Conservation (phyloP, 345 rosid species). For the Eutrema japonicum region DNA sequence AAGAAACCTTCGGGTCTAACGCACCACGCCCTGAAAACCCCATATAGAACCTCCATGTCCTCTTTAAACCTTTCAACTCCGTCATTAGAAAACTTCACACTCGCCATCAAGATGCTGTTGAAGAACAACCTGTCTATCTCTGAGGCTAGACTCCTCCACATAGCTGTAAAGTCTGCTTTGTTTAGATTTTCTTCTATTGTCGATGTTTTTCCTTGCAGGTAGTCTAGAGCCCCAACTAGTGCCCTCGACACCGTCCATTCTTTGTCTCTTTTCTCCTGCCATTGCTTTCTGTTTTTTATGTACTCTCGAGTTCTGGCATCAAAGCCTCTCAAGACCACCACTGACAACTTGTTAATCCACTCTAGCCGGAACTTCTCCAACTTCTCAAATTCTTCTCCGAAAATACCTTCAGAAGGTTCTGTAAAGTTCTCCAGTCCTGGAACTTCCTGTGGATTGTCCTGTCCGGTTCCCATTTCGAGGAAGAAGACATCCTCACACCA, state of each 20-base stretch:
- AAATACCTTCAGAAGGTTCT: conserved; percentile 53
- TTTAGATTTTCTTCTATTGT: conserved; percentile 63
- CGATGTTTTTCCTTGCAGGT: conserved; percentile 77
- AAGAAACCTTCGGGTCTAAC: conserved; percentile 86
- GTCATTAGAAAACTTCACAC: conserved; percentile 58
- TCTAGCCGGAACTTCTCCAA: conserved; percentile 66
- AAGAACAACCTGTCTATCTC: conserved; percentile 67
- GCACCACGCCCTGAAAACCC: conserved; percentile 81
- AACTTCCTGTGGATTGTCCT: conserved; percentile 48
- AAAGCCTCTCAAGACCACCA: conserved; percentile 79
- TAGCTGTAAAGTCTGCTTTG: conserved; percentile 61
- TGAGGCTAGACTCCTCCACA: conserved; percentile 80
- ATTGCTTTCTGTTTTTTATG: conserved; percentile 74
- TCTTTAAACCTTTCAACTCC: conserved; percentile 66
- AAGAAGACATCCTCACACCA: conserved; percentile 92
- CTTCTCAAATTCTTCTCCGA: conserved; percentile 61
- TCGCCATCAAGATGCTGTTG: conserved; percentile 62
- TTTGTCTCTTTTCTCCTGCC: conserved; percentile 81
- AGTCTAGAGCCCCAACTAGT: conserved; percentile 74
- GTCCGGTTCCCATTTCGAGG: conserved; percentile 66
- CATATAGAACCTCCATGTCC: conserved; percentile 71
- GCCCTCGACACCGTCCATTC: conserved; percentile 67
- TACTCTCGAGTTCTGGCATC: conserved; percentile 79
- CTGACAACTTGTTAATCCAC: conserved; percentile 80
- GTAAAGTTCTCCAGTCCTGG: conserved; percentile 34